Base-by-base conservation (phyloP, 2,329 filamentous ascomycete species). In the Biscogniauxia sp. region DNA sequence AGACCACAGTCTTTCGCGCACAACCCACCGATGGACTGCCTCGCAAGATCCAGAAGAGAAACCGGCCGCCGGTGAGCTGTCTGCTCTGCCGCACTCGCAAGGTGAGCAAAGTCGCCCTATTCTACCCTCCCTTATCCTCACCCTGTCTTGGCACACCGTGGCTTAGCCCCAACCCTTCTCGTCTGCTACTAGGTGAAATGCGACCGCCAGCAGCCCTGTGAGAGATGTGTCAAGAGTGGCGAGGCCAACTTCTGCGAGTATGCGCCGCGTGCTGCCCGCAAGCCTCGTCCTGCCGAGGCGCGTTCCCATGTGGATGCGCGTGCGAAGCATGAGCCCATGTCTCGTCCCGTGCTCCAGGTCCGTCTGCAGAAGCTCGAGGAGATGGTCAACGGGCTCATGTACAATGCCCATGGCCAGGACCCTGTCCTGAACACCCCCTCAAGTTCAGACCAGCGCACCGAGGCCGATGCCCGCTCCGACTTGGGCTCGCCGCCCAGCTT, bases 171-270 rank as follows among this genome's bases (percentile, higher is more conserved):
- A n/a, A 5, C 37, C 15, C 37, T 57, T 64, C 52, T 60, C 61
- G 55, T 52, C 51, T 57, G 25, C 49, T 23, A 3, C 41, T 55
- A 72, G 68, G 71, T 75, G 53, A 77, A 77, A 73, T 78, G 76
- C 66, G 75, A 77, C 60, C 73, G 76, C 45, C 69, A 74, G 55
- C 68, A 74, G 52, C 76, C 76, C n/a, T 78, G 75, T 67, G 72
- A 73, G 56, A 72, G 77, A 61, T 78, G 76, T 60, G 63, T 74
- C 51, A 76, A 75, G 64, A 76, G 73, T 57, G 75, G 73, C 51
- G 72, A 75, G 63, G 72, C 70, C 51, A 69, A 68, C 32, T 71
- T 72, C 55, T 78, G 76, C 64, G 72, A 71, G 57, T 76, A 77
- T 68, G 75, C 75, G n/a, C 68, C 70, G 32, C 73, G 73, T 54